phyloP scores from a whole-genome alignment of 257 asterid genomes.

The Ophiorrhiza pumila region DNA sequence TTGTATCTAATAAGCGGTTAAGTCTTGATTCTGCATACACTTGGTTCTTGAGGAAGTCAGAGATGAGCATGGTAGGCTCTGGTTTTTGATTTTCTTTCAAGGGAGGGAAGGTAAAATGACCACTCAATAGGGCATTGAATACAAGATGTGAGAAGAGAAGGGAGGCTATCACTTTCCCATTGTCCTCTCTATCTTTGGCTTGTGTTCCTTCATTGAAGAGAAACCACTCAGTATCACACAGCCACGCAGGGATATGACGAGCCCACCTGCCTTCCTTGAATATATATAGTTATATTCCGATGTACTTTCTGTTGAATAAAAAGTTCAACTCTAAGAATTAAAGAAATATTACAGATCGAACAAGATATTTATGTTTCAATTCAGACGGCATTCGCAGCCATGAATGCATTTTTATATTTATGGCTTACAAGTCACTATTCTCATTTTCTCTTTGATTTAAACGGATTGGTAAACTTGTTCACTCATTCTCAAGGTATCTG shows the following conservation, averaged over 20 bases:
- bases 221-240: neutral
- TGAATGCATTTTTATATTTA: too few relatives aligned
- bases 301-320: neutral
- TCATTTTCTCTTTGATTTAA: too few relatives aligned
- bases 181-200: neutral
- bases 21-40: neutral
- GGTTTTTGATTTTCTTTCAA: neutral
- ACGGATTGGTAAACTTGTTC: too few relatives aligned
- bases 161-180: constrained; percentile 1
- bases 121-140: neutral
- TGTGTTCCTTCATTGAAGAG: neutral
- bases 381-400: neutral
- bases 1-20: neutral
- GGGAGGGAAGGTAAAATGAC: neutral
- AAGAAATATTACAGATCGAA: too few relatives aligned
- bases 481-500: too few relatives aligned
- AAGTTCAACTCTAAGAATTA: too few relatives aligned
- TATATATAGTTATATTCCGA: neutral
- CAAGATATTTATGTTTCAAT: neutral
- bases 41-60: neutral
- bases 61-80: neutral
- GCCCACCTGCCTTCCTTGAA: neutral
- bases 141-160: neutral
- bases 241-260: too few relatives aligned
- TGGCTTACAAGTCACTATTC: too few relatives aligned